phyloP scores from a whole-genome alignment of 2,329 filamentous ascomycete genomes.

The Fusarium hainanense region DNA sequence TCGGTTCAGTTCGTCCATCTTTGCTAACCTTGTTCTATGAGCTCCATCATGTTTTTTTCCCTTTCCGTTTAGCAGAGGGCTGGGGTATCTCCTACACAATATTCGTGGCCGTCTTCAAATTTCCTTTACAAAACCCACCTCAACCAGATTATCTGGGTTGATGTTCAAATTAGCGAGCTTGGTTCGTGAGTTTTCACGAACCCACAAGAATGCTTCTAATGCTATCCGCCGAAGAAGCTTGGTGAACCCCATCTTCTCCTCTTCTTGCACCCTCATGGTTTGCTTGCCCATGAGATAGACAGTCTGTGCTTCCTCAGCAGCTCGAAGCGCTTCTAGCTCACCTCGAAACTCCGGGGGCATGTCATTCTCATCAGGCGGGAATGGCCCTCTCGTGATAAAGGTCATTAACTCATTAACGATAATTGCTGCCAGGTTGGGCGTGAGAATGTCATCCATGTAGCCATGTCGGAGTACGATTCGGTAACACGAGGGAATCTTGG shows the following conservation, averaged over 20 bases:
- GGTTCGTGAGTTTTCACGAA: constrained; percentile 72
- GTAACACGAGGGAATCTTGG: constrained; percentile 71
- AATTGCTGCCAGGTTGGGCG: constrained; percentile 66
- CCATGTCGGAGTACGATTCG: constrained; percentile 76
- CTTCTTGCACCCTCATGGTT: constrained; percentile 62
- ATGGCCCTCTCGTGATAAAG: constrained; percentile 56
- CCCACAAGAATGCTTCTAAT: constrained; percentile 69
- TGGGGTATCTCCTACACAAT: constrained; percentile 19
- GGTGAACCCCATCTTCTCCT: constrained; percentile 49
- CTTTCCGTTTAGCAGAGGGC: neutral
- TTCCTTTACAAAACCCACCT: constrained; percentile 77
- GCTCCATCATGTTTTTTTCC: neutral
- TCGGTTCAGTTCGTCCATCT: constrained; percentile 5
- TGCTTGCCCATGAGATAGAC: constrained; percentile 72
- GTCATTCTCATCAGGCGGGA: constrained; percentile 41
- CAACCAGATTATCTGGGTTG: constrained; percentile 67
- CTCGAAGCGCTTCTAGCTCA: constrained; percentile 58
- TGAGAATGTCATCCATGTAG: constrained; percentile 78
- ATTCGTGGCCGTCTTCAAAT: constrained; percentile 54
- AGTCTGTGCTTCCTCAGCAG: constrained; percentile 60
- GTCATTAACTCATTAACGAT: constrained; percentile 70
- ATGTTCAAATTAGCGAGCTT: constrained; percentile 71
- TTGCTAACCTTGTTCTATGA: constrained; percentile 4
- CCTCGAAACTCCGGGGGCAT: constrained; percentile 43
- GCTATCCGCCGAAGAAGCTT: constrained; percentile 57